Percentiles rank a stretch among this genome's conserved stretches.
Evolutionary conservation across 371 early-diverging fungal species (phyloP).

Genomic region (Mortierella sp.): DNA sequence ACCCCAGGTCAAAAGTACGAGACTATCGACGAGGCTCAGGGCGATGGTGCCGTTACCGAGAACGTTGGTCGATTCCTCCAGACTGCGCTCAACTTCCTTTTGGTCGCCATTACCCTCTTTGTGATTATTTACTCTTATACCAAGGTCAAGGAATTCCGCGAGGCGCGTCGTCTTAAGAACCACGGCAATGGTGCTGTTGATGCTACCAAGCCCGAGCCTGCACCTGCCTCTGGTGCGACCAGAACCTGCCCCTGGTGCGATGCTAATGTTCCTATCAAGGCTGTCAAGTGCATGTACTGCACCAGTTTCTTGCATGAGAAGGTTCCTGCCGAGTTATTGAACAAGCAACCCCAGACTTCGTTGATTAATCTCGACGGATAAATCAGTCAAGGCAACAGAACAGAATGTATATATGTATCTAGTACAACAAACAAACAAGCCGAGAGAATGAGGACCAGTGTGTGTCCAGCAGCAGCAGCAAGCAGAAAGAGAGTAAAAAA

Average conservation of each 20-base stretch:
- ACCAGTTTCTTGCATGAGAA: conserved; percentile 58
- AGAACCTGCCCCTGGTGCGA: conserved; percentile 58
- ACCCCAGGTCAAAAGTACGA: conserved; percentile 8
- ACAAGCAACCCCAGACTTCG: conserved; percentile 38
- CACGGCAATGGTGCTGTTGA: conserved; percentile 27
- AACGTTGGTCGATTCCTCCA: conserved; percentile 58
- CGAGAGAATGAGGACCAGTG: neutral
- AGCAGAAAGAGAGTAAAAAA: neutral
- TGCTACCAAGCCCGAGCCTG: conserved; percentile 41
- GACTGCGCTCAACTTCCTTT: conserved; percentile 45
- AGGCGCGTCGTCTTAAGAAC: conserved; percentile 8
- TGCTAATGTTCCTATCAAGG: conserved; percentile 45
- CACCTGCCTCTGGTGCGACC: conserved; percentile 34
- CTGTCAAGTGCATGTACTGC: conserved; percentile 60
- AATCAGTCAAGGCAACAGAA: neutral
- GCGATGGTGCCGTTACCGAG: conserved; percentile 58
- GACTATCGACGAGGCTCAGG: conserved; percentile 52
- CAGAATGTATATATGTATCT: neutral
- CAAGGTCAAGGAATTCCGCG: conserved; percentile 17
- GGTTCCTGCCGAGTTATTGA: conserved; percentile 47
- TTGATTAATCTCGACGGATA: conserved; percentile 53
- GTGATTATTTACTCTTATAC: conserved; percentile 31
- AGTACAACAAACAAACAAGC: neutral
- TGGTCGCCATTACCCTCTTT: conserved; percentile 53
- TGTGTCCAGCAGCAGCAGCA: neutral